Evolutionary conservation across 1,139 yeast genomes (phyloP), one percentile per base, ranked within the genome.

Genomic region (Entelexis paramagnoliae): DNA sequence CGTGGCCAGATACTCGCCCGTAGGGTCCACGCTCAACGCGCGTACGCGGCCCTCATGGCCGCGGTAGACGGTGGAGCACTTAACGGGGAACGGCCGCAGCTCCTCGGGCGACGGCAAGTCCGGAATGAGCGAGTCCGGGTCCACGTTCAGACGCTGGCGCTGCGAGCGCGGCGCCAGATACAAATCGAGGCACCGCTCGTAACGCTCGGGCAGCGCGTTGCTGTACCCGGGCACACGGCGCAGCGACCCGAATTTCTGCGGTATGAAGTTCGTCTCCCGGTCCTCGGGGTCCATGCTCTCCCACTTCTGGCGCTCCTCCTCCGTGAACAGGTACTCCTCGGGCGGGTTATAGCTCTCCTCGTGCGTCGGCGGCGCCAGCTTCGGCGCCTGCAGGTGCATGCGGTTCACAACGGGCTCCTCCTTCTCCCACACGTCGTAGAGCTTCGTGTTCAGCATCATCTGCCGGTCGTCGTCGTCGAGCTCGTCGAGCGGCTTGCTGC

Each of bases 321-420:
- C 84, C 14, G 80, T 81, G 56, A 86, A 72, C 60, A 91, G 69
- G 64, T 91, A 91, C 71, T 91, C 99, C 65, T 78, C 96, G 14
- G 99, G 99, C 44, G 99, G 99, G 64, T 91, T 91, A 68, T 91
- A 91, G 62, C 94, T 82, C 70, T 91, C 96, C 61, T 89, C 98
- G 65, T 93, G 81, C 1, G 96, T 87, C 56, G 99, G 99, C 44
- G 97, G 97, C 19, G 95, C 80, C 63, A 88, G 64, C 67, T 91
- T 91, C 38, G 99, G 98, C 20, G 98, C 98, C 65, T 96, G 79
- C 60, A 89, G 72, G 59, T 80, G 87, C 96, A 88, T 88, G 40
- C 88, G 74, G 68, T 89, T 96, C 49, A 77, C 78, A 51, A 77
- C 79, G 3, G 70, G 68, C 40, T 71, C 69, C 53, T 69, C 71